Evolutionary conservation across 495 filamentous ascomycete genomes (phyloP), one percentile per base, ranked within the genome.

Genomic region (Daldinia vernicosa): DNA sequence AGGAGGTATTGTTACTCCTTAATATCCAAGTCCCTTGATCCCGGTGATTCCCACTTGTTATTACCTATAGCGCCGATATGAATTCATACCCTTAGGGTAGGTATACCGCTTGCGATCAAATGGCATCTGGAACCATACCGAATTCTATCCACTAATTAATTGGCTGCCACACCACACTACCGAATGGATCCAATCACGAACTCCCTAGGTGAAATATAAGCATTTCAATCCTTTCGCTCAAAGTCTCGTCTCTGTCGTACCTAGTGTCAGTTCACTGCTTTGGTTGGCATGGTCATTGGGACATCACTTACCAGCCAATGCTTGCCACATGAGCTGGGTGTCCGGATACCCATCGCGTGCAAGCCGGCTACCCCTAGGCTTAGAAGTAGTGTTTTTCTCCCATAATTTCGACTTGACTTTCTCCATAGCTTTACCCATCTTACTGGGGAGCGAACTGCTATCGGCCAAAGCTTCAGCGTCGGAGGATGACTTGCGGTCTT

Each of bases 321-420:
- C 32, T 50, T 27, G 61, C 70, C 66, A 73, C 70, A 73, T 73
- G 32, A 43, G 69, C 5, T 2, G 6, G 0, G 58, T 59, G 28
- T 73, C 70, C 17, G 70, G 70, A 11, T 73, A 73, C 6, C 27
- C 37, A 32, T 63, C 58, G 6, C 1, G 3, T 6, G 1, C 61
- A 4, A 27, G 62, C 0, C 9, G 40, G 32, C 59, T 57, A 22
- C 39, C 26, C 47, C 52, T 62, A 1, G 60, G 22, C 30, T 61
- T 33, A 4, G 57, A 40, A 9, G 52, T 15, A 17, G 52, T 53
- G n/a, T 35, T 22, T 15, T 51, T 66, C 0, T 56, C 52, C 9
- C 35, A 24, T 9, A 73, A 61, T 53, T 69, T 73, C 14, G 66
- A 53, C 66, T 66, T 66, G 26, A 63, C 28, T 45, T 69, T 73